These are phyloP conservation scores for Ascochyta fabae DNA, from an alignment of 2,329 filamentous ascomycete genomes.

Conservation along the genomic window DNA sequence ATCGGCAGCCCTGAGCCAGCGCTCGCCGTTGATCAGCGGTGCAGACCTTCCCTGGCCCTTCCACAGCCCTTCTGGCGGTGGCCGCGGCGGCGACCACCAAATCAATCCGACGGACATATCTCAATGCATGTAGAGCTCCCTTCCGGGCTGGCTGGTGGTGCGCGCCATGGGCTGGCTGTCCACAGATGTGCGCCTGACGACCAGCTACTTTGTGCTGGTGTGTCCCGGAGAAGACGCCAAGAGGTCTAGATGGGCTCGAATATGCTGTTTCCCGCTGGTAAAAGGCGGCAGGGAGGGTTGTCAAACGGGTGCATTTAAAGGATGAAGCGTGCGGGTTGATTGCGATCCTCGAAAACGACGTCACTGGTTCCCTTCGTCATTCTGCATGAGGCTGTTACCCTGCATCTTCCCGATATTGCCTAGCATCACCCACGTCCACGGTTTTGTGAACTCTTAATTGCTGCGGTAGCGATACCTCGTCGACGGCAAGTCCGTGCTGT, in stretches of 20 bases:
- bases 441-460: background rate
- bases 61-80: conserved; percentile 22
- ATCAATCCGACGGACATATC: background rate
- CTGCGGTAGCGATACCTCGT: background rate
- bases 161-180: conserved; percentile 5
- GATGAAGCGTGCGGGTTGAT: conserved; percentile 20
- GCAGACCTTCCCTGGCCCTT: conserved; percentile 14
- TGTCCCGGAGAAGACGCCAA: conserved; percentile 37
- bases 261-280: conserved; percentile 26
- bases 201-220: conserved; percentile 21
- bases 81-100: conserved; percentile 9
- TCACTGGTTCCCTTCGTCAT: conserved; percentile 40
- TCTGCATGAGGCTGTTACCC: conserved; percentile 33
- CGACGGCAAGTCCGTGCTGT: background rate
- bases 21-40: conserved; percentile 29
- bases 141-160: conserved; percentile 16
- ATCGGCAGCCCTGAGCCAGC: conserved; percentile 30
- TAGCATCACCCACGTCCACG: background rate
- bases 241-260: conserved; percentile 45
- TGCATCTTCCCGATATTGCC: conserved; percentile 16
- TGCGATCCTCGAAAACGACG: conserved; percentile 30
- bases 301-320: conserved; percentile 28
- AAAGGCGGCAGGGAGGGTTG: conserved; percentile 27
- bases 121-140: conserved; percentile 19
- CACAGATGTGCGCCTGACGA: conserved; percentile 21